Evolutionary conservation across 2,329 filamentous ascomycete genomes (phyloP).

Genomic region (Eurotiales sp.): DNA sequence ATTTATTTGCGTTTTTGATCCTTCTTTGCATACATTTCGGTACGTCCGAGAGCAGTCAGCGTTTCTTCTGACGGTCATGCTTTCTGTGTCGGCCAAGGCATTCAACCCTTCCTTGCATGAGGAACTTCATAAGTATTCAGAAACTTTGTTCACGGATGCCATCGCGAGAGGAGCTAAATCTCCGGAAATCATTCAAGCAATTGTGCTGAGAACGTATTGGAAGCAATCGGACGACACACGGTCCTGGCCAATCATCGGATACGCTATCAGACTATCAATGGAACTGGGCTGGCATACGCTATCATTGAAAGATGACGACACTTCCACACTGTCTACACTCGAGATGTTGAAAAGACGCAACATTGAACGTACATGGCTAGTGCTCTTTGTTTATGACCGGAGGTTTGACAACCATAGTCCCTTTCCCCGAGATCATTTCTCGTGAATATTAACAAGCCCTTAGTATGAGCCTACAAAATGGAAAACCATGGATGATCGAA

Average conservation of each 20-base stretch:
- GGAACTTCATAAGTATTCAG: neutral
- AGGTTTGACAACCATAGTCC: constrained; percentile 25
- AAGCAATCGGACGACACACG: constrained; percentile 31
- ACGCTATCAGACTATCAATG: constrained; percentile 40
- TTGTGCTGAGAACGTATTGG: neutral
- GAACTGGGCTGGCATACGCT: constrained; percentile 20
- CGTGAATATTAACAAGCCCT: neutral
- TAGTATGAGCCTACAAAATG: constrained; percentile 40
- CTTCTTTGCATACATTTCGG: constrained; percentile 33
- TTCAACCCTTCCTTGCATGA: constrained; percentile 12
- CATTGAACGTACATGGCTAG: constrained; percentile 35
- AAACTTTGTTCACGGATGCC: neutral
- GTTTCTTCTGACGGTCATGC: constrained; percentile 34
- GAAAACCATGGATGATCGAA: constrained; percentile 43
- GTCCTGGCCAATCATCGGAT: constrained; percentile 38
- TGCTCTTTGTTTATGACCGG: constrained; percentile 39
- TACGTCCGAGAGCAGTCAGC: constrained; percentile 34
- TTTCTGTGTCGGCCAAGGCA: constrained; percentile 35
- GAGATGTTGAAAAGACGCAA: constrained; percentile 31
- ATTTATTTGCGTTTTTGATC: constrained; percentile 40
- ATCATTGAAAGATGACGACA: neutral
- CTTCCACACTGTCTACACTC: neutral
- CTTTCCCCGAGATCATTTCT: neutral
- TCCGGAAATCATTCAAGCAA: neutral
- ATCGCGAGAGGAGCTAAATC: neutral